Evolutionary conservation across 2,329 filamentous ascomycete species (phyloP).

Genomic region (Fusarium sp.): DNA sequence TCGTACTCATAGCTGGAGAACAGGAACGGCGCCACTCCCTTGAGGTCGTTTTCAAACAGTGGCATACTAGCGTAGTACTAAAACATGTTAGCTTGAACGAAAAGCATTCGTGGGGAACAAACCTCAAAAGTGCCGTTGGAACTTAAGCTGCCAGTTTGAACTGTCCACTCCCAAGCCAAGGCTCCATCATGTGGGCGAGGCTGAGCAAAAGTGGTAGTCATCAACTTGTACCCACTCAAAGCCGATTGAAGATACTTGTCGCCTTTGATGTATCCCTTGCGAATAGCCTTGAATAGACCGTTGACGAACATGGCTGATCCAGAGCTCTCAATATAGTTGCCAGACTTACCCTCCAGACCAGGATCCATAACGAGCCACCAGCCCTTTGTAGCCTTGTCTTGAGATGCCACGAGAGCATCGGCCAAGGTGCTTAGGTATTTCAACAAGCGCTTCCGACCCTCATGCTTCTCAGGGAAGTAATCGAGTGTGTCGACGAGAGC

Average conservation of each 20-base stretch:
- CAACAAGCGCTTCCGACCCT: slow-evolving; percentile 25
- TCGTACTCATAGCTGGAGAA: slow-evolving; percentile 48
- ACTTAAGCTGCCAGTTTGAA: slow-evolving; percentile 30
- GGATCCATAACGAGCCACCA: slow-evolving; percentile 36
- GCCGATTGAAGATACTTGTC: slow-evolving; percentile 23
- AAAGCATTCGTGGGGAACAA: neutral
- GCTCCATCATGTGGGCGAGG: slow-evolving; percentile 61
- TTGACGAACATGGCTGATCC: slow-evolving; percentile 36
- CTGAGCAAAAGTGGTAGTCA: slow-evolving; percentile 58
- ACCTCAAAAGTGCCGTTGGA: slow-evolving; percentile 37
- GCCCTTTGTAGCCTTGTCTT: slow-evolving; percentile 33
- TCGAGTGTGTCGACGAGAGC: slow-evolving; percentile 38
- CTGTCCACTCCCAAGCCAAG: slow-evolving; percentile 49
- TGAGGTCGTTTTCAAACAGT: slow-evolving; percentile 46
- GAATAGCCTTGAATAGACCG: slow-evolving; percentile 24
- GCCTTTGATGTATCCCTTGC: slow-evolving; percentile 25
- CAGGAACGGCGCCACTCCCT: slow-evolving; percentile 46
- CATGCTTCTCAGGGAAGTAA: slow-evolving; percentile 34
- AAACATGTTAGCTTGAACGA: slow-evolving; percentile 11
- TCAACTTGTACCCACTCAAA: slow-evolving; percentile 30
- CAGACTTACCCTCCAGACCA: slow-evolving; percentile 10
- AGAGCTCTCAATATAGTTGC: slow-evolving; percentile 35
- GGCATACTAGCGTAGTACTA: slow-evolving; percentile 48
- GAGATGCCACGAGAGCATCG: slow-evolving; percentile 32
- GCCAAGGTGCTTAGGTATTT: slow-evolving; percentile 26